Percentiles rank a stretch among this genome's conserved stretches.
These are phyloP conservation scores for Annulohypoxylon moriforme DNA, from an alignment of 495 filamentous ascomycete species.

Conservation along the genomic window DNA sequence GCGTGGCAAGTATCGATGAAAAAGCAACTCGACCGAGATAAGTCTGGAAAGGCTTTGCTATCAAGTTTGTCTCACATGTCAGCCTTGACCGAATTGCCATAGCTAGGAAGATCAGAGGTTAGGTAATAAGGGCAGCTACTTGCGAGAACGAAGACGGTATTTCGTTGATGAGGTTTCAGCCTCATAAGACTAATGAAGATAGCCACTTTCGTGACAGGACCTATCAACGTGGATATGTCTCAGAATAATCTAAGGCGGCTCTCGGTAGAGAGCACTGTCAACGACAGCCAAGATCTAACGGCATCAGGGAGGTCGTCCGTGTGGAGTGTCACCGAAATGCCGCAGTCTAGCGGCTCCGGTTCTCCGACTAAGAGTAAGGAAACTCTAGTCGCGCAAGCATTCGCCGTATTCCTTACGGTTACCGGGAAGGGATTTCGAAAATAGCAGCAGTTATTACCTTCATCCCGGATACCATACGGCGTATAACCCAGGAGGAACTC, in stretches of 20 bases:
- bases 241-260: neutral
- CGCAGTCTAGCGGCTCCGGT: neutral
- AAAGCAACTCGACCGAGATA: neutral
- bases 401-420: neutral
- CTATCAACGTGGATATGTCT: neutral
- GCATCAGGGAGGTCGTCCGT: neutral
- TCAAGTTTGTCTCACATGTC: constrained; percentile 8
- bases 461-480: neutral
- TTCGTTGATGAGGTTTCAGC: neutral
- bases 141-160: neutral
- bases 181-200: neutral
- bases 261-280: neutral
- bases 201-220: neutral
- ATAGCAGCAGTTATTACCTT: neutral
- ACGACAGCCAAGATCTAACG: neutral
- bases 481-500: neutral
- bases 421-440: neutral
- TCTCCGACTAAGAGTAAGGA: neutral
- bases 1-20: neutral
- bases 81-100: neutral
- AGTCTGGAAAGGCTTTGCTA: neutral
- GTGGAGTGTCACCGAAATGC: neutral
- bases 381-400: neutral
- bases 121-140: neutral
- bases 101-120: neutral